Evolutionary conservation across 345 rosid species (phyloP).

Genomic region (Gossypium thurberi): DNA sequence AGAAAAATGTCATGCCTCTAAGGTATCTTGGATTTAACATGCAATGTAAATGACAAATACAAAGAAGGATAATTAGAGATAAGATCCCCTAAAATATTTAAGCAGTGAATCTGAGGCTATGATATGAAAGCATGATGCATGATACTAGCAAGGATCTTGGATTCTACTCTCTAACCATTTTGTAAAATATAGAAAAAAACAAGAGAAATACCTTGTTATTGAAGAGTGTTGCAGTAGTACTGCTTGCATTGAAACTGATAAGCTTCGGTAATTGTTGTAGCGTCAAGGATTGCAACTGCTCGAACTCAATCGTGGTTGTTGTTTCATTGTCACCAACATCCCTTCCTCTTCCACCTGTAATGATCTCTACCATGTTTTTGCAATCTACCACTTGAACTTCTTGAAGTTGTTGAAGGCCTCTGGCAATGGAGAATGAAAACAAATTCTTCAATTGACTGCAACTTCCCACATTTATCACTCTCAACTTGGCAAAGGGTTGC

Average conservation of each 20-base stretch:
- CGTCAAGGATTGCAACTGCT: neutral
- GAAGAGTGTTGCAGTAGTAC: neutral
- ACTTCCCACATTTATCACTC: neutral
- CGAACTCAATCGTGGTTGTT: neutral
- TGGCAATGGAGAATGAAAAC: conserved; percentile 16
- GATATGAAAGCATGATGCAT: neutral
- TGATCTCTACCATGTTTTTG: conserved; percentile 12
- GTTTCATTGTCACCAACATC: neutral
- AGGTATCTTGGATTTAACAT: neutral
- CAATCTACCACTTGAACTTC: conserved; percentile 16
- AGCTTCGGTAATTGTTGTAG: conserved; percentile 10
- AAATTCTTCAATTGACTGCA: conserved; percentile 18
- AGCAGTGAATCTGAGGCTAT: neutral
- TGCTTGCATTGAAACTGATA: conserved; percentile 1
- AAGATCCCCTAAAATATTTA: neutral
- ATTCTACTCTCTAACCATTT: neutral
- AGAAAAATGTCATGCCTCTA: neutral
- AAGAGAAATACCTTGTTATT: neutral
- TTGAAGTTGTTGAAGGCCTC: conserved; percentile 11
- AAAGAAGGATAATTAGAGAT: neutral
- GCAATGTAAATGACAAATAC: neutral
- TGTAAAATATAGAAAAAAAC: neutral
- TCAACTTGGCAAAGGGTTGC: conserved; percentile 11
- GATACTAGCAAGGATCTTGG: neutral
- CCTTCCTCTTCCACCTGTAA: neutral